Base-by-base conservation (phyloP, 164 flowering plant species). In the Berberis thunbergii region DNA sequence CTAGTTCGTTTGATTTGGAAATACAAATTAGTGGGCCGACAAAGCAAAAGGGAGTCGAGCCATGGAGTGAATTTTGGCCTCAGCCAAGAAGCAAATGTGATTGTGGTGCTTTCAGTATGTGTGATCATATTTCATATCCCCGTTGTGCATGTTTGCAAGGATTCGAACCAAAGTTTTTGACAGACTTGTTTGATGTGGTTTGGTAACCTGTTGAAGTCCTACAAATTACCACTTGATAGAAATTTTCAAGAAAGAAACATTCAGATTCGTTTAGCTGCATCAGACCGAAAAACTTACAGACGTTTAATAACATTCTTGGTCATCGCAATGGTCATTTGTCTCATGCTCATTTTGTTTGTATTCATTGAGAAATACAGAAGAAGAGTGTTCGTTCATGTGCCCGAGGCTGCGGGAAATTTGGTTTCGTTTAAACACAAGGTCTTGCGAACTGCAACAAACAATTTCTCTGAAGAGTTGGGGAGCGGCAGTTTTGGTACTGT, bases 381-480 rank as follows among this genome's bases (percentile, higher is more conserved):
- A 70, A 71, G 70, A 40, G 43, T 26, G 45, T 7, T 2, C 6
- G 0, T 26, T 26, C 4, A 7, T 13, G 43, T 3, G 38, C 26
- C 41, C 4, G 49, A 13, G 48, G 72, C 64, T 4, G 79, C 69
- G 63, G 79, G 78, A 44, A 75, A 78, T 54, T 63, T 83, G 58
- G 52, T 75, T 40, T 70, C 77, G 26, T 83, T 78, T 68, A 70
- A 45, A 1, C 79, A 78, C 60, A 70, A 61, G 63, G 76, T 76
- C 61, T 65, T 83, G 61, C 79, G 72, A 49, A 69, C n/a, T 59
- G 82, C 79, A 4, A 83, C 87, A 1, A 77, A 73, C 73, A 81
- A 79, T 50, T 81, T 81, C 68, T 79, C 83, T 0, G 77, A 81
- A 8, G 7, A 55, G 38, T 55, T 55, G 7, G 41, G 50, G 10